Evolutionary conservation across 371 early-diverging fungal genomes (phyloP).

Genomic region (Vavraia culicis): DNA sequence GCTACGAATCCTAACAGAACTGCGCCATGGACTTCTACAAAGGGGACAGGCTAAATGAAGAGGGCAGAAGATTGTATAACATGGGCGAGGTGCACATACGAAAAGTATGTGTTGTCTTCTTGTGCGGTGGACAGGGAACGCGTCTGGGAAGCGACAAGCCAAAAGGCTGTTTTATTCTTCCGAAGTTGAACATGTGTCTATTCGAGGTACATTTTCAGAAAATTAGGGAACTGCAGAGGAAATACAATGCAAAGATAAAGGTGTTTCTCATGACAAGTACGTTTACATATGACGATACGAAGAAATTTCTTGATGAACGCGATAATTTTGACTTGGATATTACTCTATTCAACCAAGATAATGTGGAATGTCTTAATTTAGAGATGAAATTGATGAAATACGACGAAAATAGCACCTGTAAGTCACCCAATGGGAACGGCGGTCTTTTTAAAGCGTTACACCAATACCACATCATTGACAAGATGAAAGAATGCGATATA

Average conservation of each 20-base stretch:
- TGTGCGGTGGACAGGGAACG: conserved; percentile 42
- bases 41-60: background rate
- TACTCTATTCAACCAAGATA: conserved; percentile 36
- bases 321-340: conserved; percentile 17
- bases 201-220: conserved; percentile 30
- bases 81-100: no score
- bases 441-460: conserved; percentile 36
- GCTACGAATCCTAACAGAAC: background rate
- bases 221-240: conserved; percentile 18
- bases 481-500: background rate
- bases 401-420: conserved; percentile 7
- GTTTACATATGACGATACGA: conserved; percentile 32
- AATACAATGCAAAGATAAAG: conserved; percentile 10
- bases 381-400: conserved; percentile 3
- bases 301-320: conserved; percentile 24
- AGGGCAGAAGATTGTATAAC: conserved; percentile 5
- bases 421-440: conserved; percentile 40
- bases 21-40: conserved; percentile 1
- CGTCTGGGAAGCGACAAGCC: conserved; percentile 35
- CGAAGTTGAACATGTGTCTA: conserved; percentile 10
- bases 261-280: conserved; percentile 38
- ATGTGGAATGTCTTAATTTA: conserved; percentile 17
- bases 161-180: conserved; percentile 38
- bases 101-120: conserved; percentile 14
- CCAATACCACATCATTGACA: background rate